phyloP scores from a whole-genome alignment of 1,284 basidiomycete genomes.

The Gastroboletus turbinatus region DNA sequence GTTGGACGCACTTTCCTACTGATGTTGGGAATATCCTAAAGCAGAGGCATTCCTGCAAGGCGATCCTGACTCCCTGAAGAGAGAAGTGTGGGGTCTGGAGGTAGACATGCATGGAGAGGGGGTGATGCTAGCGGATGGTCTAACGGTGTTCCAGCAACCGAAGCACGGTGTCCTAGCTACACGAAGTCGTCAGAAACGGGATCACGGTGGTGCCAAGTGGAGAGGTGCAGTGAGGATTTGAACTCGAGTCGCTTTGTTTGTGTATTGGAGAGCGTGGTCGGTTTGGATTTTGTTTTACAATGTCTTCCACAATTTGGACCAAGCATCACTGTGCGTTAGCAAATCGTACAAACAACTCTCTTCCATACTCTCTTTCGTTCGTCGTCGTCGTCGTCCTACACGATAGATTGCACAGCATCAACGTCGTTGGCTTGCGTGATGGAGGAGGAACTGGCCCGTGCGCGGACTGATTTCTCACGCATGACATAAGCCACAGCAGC shows the following conservation, averaged over 20 bases:
- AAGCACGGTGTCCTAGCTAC: background rate
- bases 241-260: slow-evolving; percentile 48
- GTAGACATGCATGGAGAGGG: background rate
- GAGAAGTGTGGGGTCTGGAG: background rate
- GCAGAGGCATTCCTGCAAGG: background rate
- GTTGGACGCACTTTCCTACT: background rate
- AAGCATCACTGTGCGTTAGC: slow-evolving; percentile 58
- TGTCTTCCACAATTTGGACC: slow-evolving; percentile 71
- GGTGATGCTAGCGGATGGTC: background rate
- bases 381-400: slow-evolving; percentile 21
- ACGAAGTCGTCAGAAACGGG: no score
- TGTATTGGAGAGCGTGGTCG: slow-evolving; percentile 52
- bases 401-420: slow-evolving; percentile 17
- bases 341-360: slow-evolving; percentile 42
- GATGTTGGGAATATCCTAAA: background rate
- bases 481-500: slow-evolving; percentile 40
- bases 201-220: background rate
- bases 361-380: slow-evolving; percentile 23
- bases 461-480: slow-evolving; percentile 38
- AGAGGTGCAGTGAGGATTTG: background rate
- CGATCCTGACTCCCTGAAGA: background rate
- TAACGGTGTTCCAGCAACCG: background rate
- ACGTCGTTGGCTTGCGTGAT: slow-evolving; percentile 24
- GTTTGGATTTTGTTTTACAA: slow-evolving; percentile 69
- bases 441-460: slow-evolving; percentile 35